Percentiles rank a stretch among this genome's conserved stretches.
phyloP scores from a whole-genome alignment of 2,329 filamentous ascomycete species.

The Sporothrix variecibatus region DNA sequence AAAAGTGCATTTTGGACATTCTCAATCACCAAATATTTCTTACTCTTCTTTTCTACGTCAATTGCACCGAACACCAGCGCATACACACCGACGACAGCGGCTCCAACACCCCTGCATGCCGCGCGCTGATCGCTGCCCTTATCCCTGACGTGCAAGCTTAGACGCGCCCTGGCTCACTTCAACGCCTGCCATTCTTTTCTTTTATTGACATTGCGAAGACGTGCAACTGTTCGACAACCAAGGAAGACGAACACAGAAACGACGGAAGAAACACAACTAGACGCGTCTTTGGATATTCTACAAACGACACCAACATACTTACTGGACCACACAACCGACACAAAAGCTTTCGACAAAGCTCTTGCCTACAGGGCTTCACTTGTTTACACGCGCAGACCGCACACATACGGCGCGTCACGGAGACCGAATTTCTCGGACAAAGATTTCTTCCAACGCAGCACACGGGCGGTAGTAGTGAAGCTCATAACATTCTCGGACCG shows the following conservation, averaged over 20 bases:
- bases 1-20: background rate
- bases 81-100: background rate
- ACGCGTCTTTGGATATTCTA: slow-evolving; percentile 12
- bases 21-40: background rate
- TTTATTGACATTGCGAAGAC: slow-evolving; percentile 9
- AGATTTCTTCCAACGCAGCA: background rate
- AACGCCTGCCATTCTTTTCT: background rate
- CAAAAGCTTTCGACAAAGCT: background rate
- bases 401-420: slow-evolving; percentile 5
- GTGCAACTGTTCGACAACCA: background rate
- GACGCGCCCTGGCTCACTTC: slow-evolving; percentile 2
- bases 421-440: background rate
- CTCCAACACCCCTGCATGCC: background rate
- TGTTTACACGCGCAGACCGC: background rate
- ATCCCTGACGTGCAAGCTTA: slow-evolving; percentile 17
- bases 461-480: background rate
- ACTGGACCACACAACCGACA: background rate
- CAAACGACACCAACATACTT: background rate
- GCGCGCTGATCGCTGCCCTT: slow-evolving; percentile 17
- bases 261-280: background rate
- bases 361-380: background rate
- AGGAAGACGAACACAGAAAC: background rate
- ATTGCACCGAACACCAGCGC: background rate
- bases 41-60: background rate
- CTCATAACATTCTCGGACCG: background rate